phyloP scores from a whole-genome alignment of 2,329 filamentous ascomycete species.

The Huntiella bhutanensis region DNA sequence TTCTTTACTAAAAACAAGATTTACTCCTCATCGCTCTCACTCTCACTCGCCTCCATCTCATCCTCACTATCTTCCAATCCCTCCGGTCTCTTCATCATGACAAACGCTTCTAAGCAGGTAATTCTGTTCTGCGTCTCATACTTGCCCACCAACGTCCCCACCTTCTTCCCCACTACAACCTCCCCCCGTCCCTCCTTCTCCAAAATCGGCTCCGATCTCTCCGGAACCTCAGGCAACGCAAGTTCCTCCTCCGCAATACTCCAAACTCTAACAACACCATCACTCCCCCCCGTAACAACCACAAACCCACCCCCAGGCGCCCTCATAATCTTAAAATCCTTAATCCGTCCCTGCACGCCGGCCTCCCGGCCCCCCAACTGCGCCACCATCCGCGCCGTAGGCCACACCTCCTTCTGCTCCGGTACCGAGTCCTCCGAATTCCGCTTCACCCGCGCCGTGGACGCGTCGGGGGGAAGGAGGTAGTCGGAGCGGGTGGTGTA shows the following conservation, averaged over 20 bases:
- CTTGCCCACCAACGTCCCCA: constrained; percentile 52
- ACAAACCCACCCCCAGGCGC: constrained; percentile 26
- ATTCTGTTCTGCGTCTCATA: constrained; percentile 79
- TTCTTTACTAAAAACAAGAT: too few species aligned
- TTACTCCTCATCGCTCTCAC: constrained; percentile 19
- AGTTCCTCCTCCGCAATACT: constrained; percentile 27
- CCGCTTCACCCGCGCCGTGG: neutral
- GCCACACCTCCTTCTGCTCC: constrained; percentile 25
- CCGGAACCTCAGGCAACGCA: constrained; percentile 12
- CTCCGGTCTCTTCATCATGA: constrained; percentile 55
- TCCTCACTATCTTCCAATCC: constrained; percentile 35
- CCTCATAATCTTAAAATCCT: constrained; percentile 60
- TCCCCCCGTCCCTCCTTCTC: constrained; percentile 10
- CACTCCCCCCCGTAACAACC: constrained; percentile 61
- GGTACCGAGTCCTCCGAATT: constrained; percentile 15
- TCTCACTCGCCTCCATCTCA: constrained; percentile 22
- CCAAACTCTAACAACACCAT: constrained; percentile 73
- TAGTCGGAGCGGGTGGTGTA: constrained; percentile 47
- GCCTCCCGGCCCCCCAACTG: constrained; percentile 57
- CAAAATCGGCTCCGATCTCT: constrained; percentile 16
- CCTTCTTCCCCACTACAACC: constrained; percentile 14
- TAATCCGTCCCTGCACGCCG: constrained; percentile 55
- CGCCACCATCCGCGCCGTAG: constrained; percentile 48
- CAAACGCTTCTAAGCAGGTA: constrained; percentile 71
- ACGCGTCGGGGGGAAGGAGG: constrained; percentile 17